Evolutionary conservation across 129 eudicot species (phyloP).

Genomic region (Smallanthus sonchifolius): DNA sequence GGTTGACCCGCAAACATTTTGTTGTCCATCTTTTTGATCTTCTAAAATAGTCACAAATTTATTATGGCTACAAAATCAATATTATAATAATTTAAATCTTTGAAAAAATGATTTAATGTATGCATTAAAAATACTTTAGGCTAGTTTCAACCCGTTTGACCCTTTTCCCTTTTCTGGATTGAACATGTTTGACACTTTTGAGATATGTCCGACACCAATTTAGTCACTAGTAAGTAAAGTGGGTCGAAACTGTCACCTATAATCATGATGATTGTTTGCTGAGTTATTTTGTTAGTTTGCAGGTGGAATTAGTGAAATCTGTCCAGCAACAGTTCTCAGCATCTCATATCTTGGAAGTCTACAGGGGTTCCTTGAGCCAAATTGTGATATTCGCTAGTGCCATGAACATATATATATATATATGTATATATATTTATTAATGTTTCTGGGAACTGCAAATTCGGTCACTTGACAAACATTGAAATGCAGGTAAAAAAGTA

Average conservation of each 20-base stretch:
- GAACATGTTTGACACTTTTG: too few relatives aligned
- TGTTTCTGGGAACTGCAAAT: neutral
- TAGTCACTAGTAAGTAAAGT: neutral
- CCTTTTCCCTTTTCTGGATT: neutral
- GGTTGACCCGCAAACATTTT: neutral
- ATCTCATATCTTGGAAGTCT: constrained; percentile 88
- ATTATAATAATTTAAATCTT: neutral
- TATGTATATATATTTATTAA: neutral
- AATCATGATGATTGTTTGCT: constrained; percentile 4
- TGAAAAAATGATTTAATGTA: neutral
- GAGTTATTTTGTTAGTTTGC: constrained; percentile 18
- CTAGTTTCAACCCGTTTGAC: neutral
- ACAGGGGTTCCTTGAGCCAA: constrained; percentile 83
- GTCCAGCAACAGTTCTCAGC: constrained; percentile 69
- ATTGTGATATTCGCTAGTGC: constrained; percentile 39
- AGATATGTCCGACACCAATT: too few relatives aligned
- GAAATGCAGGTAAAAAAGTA: constrained; percentile 74
- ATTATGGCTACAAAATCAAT: too few relatives aligned
- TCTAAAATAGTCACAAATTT: neutral
- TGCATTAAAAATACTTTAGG: neutral
- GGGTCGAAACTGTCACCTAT: neutral
- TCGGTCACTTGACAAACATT: neutral
- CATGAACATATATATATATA: neutral
- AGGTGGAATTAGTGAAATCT: constrained; percentile 85
- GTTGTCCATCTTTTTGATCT: neutral